Evolutionary conservation across 2,329 filamentous ascomycete species (phyloP), one percentile per base, ranked within the genome.

Genomic region (Ascochyta lentis): DNA sequence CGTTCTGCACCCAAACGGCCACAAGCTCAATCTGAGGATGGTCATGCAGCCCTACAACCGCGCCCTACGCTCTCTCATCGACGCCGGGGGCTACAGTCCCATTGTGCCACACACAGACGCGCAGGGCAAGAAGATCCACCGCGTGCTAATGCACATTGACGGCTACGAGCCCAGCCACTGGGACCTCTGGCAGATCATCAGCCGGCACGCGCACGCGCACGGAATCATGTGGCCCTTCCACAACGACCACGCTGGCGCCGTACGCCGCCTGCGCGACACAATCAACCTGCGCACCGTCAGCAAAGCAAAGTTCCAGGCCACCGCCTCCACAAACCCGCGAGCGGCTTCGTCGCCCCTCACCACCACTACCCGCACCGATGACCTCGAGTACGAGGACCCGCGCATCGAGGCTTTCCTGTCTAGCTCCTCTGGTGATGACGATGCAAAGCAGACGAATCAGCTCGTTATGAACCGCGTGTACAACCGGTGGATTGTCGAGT

Each of bases 401-500:
- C 47, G 19, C 1, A 63, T 68, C 23, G 49, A 56, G 9, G 42
- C 47, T 5, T 49, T 67, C 54, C 68, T 66, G 53, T 1, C n/a
- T 12, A 51, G 31, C 34, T 24, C 16, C n/a, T 7, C 10, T 5
- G 43, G 71, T 1, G 47, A 40, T 5, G 61, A 53, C 1, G 13
- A 39, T 6, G 55, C 56, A 2, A 57, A 58, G 50, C 45, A 59
- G 39, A 47, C 69, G 42, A 70, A 61, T 33, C 64, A 61, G 60
- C 66, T 70, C 9, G 51, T 73, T 8, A 73, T 74, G 67, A 68
- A 72, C 54, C 68, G 76, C 35, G 63, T 73, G 54, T 77, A 74
- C 39, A 76, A 66, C 33, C 75, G 82, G 37, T 85, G 84, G 75
- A 75, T 88, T 13, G 63, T 88, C 22, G 79, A 81, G 4, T 87